These are phyloP conservation scores for Pythium guiyangense DNA, from an alignment of 352 stramenopile genomes.

Conservation along the genomic window DNA sequence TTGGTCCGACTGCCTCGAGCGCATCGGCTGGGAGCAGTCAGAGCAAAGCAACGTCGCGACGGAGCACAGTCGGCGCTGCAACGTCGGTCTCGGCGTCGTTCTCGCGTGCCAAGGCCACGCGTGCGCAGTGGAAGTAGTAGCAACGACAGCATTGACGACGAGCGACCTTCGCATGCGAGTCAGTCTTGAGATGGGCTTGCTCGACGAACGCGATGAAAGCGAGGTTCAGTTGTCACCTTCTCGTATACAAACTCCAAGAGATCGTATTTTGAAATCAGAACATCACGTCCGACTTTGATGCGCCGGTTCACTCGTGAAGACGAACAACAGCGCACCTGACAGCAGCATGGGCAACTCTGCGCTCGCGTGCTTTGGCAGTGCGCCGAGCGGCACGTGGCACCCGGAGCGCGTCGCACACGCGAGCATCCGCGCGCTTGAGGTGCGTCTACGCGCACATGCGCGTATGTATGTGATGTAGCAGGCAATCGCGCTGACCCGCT, in stretches of 20 bases:
- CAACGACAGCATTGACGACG: too few species aligned
- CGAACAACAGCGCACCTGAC: not conserved
- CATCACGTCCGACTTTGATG: too few species aligned
- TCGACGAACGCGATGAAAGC: too few species aligned
- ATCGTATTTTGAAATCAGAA: too few species aligned
- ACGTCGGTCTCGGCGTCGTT: slow-evolving; percentile 7
- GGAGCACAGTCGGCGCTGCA: slow-evolving; percentile 7
- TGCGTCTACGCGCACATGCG: not conserved
- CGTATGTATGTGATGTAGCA: not conserved
- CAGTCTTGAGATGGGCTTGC: not conserved
- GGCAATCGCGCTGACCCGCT: not conserved
- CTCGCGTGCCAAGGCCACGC: slow-evolving; percentile 20
- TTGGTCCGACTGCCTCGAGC: slow-evolving; percentile 4
- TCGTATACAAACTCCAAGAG: too few species aligned
- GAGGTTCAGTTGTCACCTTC: not conserved
- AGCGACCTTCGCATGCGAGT: too few species aligned
- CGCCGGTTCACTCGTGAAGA: too few species aligned
- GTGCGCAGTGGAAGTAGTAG: slow-evolving; percentile 47
- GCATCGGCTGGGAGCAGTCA: not conserved
- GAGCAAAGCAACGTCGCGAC: slow-evolving; percentile 1
- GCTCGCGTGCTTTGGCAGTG: slow-evolving; percentile 14
- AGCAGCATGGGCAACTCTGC: slow-evolving; percentile 21
- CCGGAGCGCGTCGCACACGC: not conserved
- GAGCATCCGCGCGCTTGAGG: not conserved
- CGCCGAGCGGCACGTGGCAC: not conserved